phyloP scores from a whole-genome alignment of 1,284 basidiomycete species.

The Macrocystidia cucumis region DNA sequence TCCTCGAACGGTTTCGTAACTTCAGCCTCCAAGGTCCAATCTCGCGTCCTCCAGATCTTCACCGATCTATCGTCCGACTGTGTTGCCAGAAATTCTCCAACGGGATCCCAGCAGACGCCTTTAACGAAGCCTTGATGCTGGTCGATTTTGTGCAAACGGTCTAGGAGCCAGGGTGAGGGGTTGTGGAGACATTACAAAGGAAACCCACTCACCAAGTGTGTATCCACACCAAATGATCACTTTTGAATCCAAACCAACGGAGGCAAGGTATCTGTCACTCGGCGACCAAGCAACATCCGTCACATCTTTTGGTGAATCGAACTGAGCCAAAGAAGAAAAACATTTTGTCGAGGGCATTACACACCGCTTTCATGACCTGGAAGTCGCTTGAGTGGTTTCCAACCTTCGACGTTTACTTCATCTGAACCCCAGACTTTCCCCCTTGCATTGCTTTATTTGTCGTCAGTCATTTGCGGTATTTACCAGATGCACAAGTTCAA shows the following conservation, averaged over 20 bases:
- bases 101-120: slow-evolving; percentile 97
- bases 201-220: slow-evolving; percentile 55
- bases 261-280: slow-evolving; percentile 87
- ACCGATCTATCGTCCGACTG: slow-evolving; percentile 95
- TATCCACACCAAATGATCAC: slow-evolving; percentile 92
- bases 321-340: slow-evolving; percentile 20
- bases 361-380: slow-evolving; percentile 91
- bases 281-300: slow-evolving; percentile 95
- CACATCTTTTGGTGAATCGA: too few species aligned
- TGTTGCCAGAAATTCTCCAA: slow-evolving; percentile 94
- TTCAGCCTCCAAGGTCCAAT: slow-evolving; percentile 84
- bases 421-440: slow-evolving; percentile 90
- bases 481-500: too few species aligned
- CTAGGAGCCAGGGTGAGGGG: slow-evolving; percentile 32
- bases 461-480: slow-evolving; percentile 4
- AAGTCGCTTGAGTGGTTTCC: slow-evolving; percentile 89
- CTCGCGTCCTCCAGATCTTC: slow-evolving; percentile 93
- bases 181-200: background rate
- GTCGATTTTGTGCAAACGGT: slow-evolving; percentile 77
- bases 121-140: slow-evolving; percentile 96
- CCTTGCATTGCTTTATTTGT: slow-evolving; percentile 51
- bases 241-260: slow-evolving; percentile 88
- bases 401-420: slow-evolving; percentile 94
- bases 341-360: background rate
- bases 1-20: slow-evolving; percentile 88